Evolutionary conservation across 225 moss, liverwort and hornwort genomes (phyloP), one percentile per base, ranked within the genome.

Genomic region (Sphagnum contortum): DNA sequence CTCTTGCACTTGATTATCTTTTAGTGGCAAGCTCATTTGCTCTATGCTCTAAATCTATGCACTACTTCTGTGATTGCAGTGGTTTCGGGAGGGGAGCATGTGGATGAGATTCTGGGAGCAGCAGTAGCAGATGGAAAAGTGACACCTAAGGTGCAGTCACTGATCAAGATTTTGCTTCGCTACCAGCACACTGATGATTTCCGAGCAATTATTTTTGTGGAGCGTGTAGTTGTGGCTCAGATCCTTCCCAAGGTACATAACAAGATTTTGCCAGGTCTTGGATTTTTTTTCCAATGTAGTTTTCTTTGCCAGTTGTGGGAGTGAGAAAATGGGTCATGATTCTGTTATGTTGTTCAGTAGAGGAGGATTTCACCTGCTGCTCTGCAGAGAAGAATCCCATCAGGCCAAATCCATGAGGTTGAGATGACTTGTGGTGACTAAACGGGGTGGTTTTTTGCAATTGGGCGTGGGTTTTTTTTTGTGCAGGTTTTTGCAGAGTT

Each of bases 111-210:
- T 67, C 93, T 98, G 72, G 98, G 98, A 71, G 98, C 98, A 69
- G 98, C 98, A 61, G 98, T 98, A 64, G 98, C 93, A 63, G 98
- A 93, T 76, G 98, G 98, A 13, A 98, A 93, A 80, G 93, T 98
- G 57, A 98, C 98, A 60, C 98, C 98, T 44, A 98, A 98, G 83
- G 98, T 98, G 62, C 98, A 98, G 79, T 93, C 98, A 9, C 74
- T 98, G 70, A 93, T 93, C 67, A 98, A 98, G 72, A 93, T 98
- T 63, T 79, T 98, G 58, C 84, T 98, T 65, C 69, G 82, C 13
- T 98, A 98, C 74, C 91, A 98, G 66, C 98, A 98, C 65, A 98
- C 98, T 6, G 98, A 98, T 72, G 98, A 98, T 69, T 98, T 98
- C 64, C 83, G 98, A 70, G 98, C 98, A 52, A 93, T 98, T 62